phyloP scores from a whole-genome alignment of 768 basidiomycete genomes.

The Mrakia blollopis region DNA sequence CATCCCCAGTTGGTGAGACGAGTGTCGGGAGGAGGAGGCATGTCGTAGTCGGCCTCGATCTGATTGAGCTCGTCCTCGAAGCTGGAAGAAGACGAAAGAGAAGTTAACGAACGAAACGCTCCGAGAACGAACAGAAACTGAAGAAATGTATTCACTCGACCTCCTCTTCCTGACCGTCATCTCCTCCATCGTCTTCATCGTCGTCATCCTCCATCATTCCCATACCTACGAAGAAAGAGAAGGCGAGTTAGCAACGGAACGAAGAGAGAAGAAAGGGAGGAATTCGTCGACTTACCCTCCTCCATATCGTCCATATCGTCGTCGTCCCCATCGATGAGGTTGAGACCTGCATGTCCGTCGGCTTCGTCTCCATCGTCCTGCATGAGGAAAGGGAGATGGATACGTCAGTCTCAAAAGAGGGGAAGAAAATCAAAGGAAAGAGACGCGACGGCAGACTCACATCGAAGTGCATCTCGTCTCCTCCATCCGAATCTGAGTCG shows the following conservation, averaged over 20 bases:
- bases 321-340: constrained; percentile 25
- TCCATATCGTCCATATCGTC: constrained; percentile 38
- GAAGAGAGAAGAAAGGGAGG: too few relatives aligned
- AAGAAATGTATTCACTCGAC: constrained; percentile 13
- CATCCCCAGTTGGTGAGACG: constrained; percentile 36
- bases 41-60: constrained; percentile 33
- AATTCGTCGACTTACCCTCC: constrained; percentile 11
- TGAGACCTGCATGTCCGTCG: constrained; percentile 33
- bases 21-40: constrained; percentile 22
- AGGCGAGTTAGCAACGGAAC: neutral
- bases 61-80: constrained; percentile 29
- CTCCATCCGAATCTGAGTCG: constrained; percentile 51
- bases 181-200: constrained; percentile 34
- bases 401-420: neutral
- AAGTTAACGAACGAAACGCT: neutral
- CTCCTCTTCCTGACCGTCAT: constrained; percentile 33
- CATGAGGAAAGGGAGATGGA: neutral
- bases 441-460: constrained; percentile 15
- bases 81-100: neutral
- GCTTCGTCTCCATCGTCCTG: constrained; percentile 49
- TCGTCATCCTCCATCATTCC: constrained; percentile 44
- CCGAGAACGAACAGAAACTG: neutral
- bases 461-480: constrained; percentile 48
- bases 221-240: constrained; percentile 3
- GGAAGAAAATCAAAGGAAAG: neutral